Conservation (phyloP, 805 yeast species). For the Hemisphaericaspora nanyangensis region DNA sequence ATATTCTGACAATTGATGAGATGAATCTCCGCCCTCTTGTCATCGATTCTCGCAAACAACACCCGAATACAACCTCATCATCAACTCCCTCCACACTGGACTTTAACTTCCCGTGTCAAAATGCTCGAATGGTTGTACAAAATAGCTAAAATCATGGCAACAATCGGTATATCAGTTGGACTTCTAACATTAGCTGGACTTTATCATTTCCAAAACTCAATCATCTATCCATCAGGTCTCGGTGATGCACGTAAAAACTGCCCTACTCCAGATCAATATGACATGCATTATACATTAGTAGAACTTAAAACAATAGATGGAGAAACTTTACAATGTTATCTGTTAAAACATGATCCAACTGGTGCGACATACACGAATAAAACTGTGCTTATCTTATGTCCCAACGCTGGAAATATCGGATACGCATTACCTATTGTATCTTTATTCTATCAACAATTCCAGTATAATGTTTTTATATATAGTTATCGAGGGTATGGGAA, state of each 20-base stretch:
- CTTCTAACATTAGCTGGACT: slow-evolving; percentile 47
- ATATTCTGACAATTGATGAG: too few relatives aligned
- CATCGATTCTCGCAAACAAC: too few relatives aligned
- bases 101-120: background rate
- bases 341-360: slow-evolving; percentile 47
- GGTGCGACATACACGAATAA: slow-evolving; percentile 45
- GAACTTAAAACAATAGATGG: slow-evolving; percentile 66
- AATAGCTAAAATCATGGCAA: slow-evolving; percentile 25
- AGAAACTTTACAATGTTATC: slow-evolving; percentile 60
- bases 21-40: too few relatives aligned
- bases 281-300: slow-evolving; percentile 59
- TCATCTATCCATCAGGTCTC: slow-evolving; percentile 81
- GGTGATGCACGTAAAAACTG: slow-evolving; percentile 72
- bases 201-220: slow-evolving; percentile 56
- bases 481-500: slow-evolving; percentile 91
- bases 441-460: slow-evolving; percentile 56
- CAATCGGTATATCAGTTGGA: slow-evolving; percentile 42
- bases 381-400: slow-evolving; percentile 76
- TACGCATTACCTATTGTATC: slow-evolving; percentile 79
- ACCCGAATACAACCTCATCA: too few relatives aligned
- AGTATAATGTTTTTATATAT: slow-evolving; percentile 75
- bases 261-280: slow-evolving; percentile 72
- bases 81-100: too few relatives aligned
- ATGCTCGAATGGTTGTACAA: slow-evolving; percentile 13
- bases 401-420: slow-evolving; percentile 97